A percentile compares a stretch with the other conserved stretches of the same genome.
These are phyloP conservation scores for Candida krabiensis DNA, from an alignment of 805 yeast genomes.

Conservation along the genomic window DNA sequence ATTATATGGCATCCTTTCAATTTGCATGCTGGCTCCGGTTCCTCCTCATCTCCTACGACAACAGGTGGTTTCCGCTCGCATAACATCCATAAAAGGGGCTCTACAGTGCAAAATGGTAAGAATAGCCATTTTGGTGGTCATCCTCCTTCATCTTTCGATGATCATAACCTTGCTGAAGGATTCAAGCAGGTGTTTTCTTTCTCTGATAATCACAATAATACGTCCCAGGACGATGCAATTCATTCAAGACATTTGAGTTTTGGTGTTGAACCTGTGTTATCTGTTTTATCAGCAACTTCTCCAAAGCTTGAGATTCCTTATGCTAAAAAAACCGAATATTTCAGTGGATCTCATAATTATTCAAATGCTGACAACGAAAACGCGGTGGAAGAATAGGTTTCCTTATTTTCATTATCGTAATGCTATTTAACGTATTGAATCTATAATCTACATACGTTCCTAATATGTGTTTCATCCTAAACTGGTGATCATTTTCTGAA, in stretches of 20 bases:
- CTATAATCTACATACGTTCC: too few relatives aligned
- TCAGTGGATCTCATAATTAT: constrained; percentile 2
- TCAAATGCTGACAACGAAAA: constrained; percentile 9
- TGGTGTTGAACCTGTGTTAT: constrained; percentile 29
- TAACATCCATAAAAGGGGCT: not conserved
- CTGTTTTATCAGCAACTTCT: constrained; percentile 13
- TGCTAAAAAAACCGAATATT: constrained; percentile 2
- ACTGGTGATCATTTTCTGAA: constrained; percentile 33
- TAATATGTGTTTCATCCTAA: constrained; percentile 8
- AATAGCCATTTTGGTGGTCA: not conserved
- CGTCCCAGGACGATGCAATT: constrained; percentile 1
- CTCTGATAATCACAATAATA: not conserved
- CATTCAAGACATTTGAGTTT: constrained; percentile 21
- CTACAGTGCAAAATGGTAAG: not conserved
- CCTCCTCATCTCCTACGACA: not conserved
- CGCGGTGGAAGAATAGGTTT: constrained; percentile 9
- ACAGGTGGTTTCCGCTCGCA: constrained; percentile 1
- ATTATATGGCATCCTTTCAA: constrained; percentile 28
- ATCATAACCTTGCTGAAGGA: constrained; percentile 2
- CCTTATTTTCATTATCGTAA: not conserved
- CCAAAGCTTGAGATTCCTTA: not conserved
- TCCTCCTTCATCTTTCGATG: not conserved
- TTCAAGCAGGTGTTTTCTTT: constrained; percentile 1
- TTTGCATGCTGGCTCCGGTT: constrained; percentile 1
- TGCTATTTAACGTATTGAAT: not conserved